These are phyloP conservation scores for Phylloporus sp. DNA, from an alignment of 768 basidiomycete species.

Conservation along the genomic window DNA sequence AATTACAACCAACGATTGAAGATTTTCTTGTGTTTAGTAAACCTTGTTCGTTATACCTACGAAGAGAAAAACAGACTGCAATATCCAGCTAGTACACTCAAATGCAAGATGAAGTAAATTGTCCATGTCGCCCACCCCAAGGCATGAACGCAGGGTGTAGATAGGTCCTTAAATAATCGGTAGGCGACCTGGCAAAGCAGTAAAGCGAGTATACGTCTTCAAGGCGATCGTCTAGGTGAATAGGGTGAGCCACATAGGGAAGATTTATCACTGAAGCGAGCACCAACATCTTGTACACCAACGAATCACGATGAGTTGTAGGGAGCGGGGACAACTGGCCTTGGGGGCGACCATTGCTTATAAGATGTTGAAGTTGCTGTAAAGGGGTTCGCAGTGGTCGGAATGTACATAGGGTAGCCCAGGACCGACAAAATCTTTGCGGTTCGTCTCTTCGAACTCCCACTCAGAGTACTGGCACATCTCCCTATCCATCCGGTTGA, in stretches of 20 bases:
- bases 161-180: slow-evolving; percentile 32
- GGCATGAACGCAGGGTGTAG: slow-evolving; percentile 27
- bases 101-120: slow-evolving; percentile 31
- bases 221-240: slow-evolving; percentile 26
- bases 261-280: slow-evolving; percentile 57
- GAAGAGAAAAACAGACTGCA: slow-evolving; percentile 17
- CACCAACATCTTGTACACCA: slow-evolving; percentile 52
- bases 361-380: slow-evolving; percentile 30
- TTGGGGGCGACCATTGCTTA: slow-evolving; percentile 32
- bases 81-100: slow-evolving; percentile 30
- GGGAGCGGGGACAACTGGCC: slow-evolving; percentile 18
- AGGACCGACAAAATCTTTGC: slow-evolving; percentile 58
- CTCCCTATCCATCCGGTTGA: slow-evolving; percentile 80
- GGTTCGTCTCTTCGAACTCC: slow-evolving; percentile 65
- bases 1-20: background rate
- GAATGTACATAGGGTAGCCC: slow-evolving; percentile 62
- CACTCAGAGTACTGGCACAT: slow-evolving; percentile 90
- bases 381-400: slow-evolving; percentile 30
- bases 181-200: slow-evolving; percentile 6
- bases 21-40: slow-evolving; percentile 24
- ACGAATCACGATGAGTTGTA: slow-evolving; percentile 6
- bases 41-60: slow-evolving; percentile 29
- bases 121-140: slow-evolving; percentile 27
- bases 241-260: slow-evolving; percentile 19
- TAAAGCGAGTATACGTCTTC: slow-evolving; percentile 26